Conservation (phyloP, 345 rosid genomes). For the Syzygium aqueum region DNA sequence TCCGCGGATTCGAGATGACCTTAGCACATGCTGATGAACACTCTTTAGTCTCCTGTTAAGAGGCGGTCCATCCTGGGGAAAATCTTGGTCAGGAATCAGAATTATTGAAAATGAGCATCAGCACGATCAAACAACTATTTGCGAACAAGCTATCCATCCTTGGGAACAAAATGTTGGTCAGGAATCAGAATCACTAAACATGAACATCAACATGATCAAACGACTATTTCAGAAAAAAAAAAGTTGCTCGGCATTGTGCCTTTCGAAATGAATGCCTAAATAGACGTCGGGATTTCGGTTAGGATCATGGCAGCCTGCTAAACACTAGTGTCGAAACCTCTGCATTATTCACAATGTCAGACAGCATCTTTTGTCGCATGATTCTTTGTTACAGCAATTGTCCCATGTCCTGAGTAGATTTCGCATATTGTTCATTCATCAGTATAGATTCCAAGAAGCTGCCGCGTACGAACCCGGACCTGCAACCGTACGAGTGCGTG, state of each 20-base stretch:
- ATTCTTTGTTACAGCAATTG: not conserved
- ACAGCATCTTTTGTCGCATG: not conserved
- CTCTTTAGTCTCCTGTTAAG: not conserved
- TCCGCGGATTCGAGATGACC: not conserved
- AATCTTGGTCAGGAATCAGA: not conserved
- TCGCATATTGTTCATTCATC: not conserved
- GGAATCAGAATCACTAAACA: not conserved
- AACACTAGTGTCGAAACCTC: not conserved
- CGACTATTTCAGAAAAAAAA: not conserved
- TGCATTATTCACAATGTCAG: not conserved
- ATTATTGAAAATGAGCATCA: not conserved
- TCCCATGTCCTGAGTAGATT: not conserved
- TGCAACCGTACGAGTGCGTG: conserved; percentile 71
- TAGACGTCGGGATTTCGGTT: not conserved
- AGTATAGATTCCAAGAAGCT: conserved; percentile 28
- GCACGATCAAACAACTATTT: not conserved
- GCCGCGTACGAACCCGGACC: conserved; percentile 64
- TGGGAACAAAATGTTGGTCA: not conserved
- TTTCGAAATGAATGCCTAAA: not conserved
- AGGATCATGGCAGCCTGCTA: not conserved
- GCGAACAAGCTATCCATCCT: not conserved
- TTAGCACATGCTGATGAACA: not conserved
- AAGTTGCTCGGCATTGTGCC: not conserved
- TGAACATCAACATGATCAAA: not conserved
- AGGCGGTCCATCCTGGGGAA: not conserved